Percentiles rank a stretch among this genome's conserved stretches.
Evolutionary conservation across 169 alveolate species (phyloP).

Genomic region (Plasmodium cynomolgi): DNA sequence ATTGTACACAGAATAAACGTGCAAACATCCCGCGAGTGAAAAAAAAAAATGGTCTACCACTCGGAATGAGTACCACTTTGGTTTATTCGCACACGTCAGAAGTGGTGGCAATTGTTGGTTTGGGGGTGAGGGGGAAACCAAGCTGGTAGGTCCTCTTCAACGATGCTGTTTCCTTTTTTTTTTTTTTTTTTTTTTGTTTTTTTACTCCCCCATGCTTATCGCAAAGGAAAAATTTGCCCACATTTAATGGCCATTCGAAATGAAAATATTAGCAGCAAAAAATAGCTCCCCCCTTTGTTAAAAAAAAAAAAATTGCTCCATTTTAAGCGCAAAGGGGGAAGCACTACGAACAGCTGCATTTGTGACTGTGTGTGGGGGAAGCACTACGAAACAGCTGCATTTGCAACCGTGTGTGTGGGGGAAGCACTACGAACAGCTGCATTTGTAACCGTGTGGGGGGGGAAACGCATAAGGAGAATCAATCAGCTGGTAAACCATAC

Average conservation of each 20-base stretch:
- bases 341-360: not conserved
- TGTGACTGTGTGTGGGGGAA: not conserved
- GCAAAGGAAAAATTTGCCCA: not conserved
- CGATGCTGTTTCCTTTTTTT: not conserved
- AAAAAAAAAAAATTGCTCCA: not conserved
- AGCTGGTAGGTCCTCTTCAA: not conserved
- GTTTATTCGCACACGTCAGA: not conserved
- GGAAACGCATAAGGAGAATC: not conserved
- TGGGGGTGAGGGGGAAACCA: not conserved
- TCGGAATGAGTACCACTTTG: not conserved
- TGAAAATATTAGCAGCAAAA: not conserved
- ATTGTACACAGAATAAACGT: not conserved
- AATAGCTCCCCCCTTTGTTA: not conserved
- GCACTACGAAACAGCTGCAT: not conserved
- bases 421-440: not conserved
- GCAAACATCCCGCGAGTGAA: not conserved
- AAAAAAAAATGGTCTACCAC: not conserved
- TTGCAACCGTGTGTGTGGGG: not conserved
- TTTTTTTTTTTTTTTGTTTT: not conserved
- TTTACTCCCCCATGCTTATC: not conserved
- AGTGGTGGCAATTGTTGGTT: not conserved
- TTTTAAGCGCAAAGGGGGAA: not conserved
- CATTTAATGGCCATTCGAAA: not conserved
- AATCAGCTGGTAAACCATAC: not conserved
- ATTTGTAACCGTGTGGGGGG: not conserved